Base-by-base conservation (phyloP, 768 basidiomycete genomes). In the Tylopilus sp. region DNA sequence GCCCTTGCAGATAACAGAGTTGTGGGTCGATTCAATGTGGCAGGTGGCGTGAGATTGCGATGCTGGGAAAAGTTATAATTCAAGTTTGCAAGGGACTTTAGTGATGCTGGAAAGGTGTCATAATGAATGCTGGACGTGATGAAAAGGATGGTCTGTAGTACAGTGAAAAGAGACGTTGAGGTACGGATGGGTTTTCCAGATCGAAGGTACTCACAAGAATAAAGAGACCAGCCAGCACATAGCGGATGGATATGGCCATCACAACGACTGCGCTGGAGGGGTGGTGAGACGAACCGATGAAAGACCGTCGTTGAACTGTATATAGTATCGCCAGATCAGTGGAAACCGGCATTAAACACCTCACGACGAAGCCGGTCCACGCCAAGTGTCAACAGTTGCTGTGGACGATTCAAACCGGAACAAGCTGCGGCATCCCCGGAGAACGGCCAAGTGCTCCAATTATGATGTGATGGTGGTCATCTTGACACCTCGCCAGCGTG, bases 1-100 rank as follows among this genome's bases (percentile, higher is more conserved):
- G 79, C 80, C 36, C 60, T 67, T 26, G 18, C 38, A 17, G 18
- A 35, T 7, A n/a, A n/a, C n/a, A n/a, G n/a, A n/a, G 36, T 7
- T 6, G 6, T 9, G 1, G n/a, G n/a, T 25, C 15, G 23, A n/a
- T 48, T 18, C 39, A 26, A 10, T 47, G 30, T 39, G 12, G 12
- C 3, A 15, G 7, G 35, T 23, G 43, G 40, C n/a, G 35, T 36
- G 23, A 28, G 7, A n/a, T 48, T 13, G 6, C 26, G 7, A 36
- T 23, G 40, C 1, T 15, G 23, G 31, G 13, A 17, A 11, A 41
- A n/a, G 18, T 20, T 40, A 28, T 41, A 7, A 12, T 11, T 51
- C 17, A 46, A 28, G 22, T 12, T 20, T 15, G 53, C 2, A 20
- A 52, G 21, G 39, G 28, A 22, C 5, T 40, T 36, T 1, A 47